Conservation (phyloP, 1,139 yeast genomes). For the Scheffersomyces titani region DNA sequence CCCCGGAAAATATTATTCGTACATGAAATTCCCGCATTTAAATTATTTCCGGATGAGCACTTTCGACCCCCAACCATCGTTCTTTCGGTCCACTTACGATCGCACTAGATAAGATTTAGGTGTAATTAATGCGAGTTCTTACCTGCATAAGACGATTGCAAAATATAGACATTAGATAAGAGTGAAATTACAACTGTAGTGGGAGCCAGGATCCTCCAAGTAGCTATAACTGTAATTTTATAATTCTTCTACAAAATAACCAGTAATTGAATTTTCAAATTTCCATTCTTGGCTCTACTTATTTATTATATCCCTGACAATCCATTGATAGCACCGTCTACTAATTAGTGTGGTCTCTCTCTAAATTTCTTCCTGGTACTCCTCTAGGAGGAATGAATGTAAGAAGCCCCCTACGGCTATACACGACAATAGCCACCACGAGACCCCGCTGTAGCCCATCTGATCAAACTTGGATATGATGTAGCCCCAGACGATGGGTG, state of each 20-base stretch:
- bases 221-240: too few species aligned
- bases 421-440: slow-evolving; percentile 48
- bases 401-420: slow-evolving; percentile 30
- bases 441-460: slow-evolving; percentile 39
- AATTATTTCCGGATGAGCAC: background rate
- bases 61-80: background rate
- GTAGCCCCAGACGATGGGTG: slow-evolving; percentile 58
- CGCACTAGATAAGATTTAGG: background rate
- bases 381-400: slow-evolving; percentile 33
- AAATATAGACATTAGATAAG: background rate
- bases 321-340: too few species aligned
- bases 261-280: background rate
- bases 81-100: background rate
- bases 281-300: background rate
- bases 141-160: background rate
- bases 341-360: background rate
- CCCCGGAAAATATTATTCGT: background rate
- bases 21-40: background rate
- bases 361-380: slow-evolving; percentile 21
- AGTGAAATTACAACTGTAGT: too few species aligned
- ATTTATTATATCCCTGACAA: background rate
- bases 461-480: slow-evolving; percentile 42
- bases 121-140: background rate
- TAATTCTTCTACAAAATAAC: background rate
- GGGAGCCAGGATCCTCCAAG: background rate